These are phyloP conservation scores for Pseudogymnoascus destructans DNA, from an alignment of 2,329 filamentous ascomycete species.

Conservation along the genomic window DNA sequence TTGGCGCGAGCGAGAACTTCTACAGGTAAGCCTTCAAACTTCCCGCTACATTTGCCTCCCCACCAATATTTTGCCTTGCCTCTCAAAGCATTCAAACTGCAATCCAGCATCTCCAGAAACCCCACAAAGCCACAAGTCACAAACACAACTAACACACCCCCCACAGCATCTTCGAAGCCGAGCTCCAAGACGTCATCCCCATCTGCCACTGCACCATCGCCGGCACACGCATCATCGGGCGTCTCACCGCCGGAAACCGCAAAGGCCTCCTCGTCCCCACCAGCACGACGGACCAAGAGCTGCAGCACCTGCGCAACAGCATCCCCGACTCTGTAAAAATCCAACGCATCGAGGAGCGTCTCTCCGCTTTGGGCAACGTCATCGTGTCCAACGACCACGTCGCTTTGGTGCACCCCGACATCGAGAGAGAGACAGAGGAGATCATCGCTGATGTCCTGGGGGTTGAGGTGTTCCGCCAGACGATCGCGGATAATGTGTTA, in stretches of 20 bases:
- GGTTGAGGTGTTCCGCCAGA: constrained; percentile 85
- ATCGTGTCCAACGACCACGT: constrained; percentile 96
- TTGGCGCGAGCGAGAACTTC: constrained; percentile 96
- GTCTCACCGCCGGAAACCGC: constrained; percentile 90
- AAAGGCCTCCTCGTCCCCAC: constrained; percentile 94
- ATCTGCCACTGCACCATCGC: constrained; percentile 95
- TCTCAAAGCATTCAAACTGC: too few species aligned
- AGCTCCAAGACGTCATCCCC: constrained; percentile 92
- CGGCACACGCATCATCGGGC: constrained; percentile 88
- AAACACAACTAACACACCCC: neutral
- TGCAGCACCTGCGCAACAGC: constrained; percentile 91
- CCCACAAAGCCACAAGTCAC: too few species aligned
- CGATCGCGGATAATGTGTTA: constrained; percentile 91
- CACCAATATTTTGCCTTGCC: neutral
- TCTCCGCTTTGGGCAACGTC: constrained; percentile 92
- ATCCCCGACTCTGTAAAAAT: constrained; percentile 87
- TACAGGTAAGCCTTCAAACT: constrained; percentile 50
- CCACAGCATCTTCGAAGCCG: constrained; percentile 80
- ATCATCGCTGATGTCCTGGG: constrained; percentile 91
- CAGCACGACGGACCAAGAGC: constrained; percentile 91
- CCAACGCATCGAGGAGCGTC: constrained; percentile 85
- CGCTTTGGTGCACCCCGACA: constrained; percentile 86
- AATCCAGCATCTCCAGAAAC: too few species aligned
- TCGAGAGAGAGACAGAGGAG: constrained; percentile 96
- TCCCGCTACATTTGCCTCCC: neutral